Evolutionary conservation across 139 green algal genomes (phyloP), one percentile per base, ranked within the genome.

Genomic region (Picochlorum sp.): DNA sequence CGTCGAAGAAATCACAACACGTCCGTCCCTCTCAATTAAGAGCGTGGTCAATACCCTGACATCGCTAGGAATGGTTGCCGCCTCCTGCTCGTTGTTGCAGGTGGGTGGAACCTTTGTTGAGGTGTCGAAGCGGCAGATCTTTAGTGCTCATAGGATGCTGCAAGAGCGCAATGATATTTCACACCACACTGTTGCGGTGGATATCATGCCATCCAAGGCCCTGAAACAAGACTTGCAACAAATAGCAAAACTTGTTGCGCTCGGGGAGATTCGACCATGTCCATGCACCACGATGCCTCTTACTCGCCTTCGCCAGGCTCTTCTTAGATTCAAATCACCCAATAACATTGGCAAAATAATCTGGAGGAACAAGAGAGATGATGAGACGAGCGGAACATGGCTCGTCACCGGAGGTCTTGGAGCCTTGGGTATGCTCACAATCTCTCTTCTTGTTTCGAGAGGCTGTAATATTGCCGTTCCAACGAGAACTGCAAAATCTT

Each of bases 71-170:
- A 89, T 95, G 81, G 80, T 95, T 45, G 74, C 76, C 9, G 85
- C 77, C 23, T 85, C 74, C 2, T 60, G 92, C 47, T 69, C 82
- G 15, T 41, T 57, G 8, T 58, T 93, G 31, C 58, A 49, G 30
- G 26, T 20, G 5, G 81, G 81, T 45, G 88, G 81, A 1, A 44
- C 68, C 0, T 73, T 90, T 54, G 74, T 89, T 37, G 88, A 95
- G 71, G 89, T 95, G 51, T 81, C 79, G 69, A 95, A 95, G 82
- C 71, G 86, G 24, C 86, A 90, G 74, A 88, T 95, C 49, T 94
- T 82, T 80, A 78, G 62, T 23, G 49, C 70, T 1, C 61, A 61
- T 3, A 68, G 82, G 8, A 65, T 86, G 7, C 49, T 60, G 13
- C 70, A 82, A 57, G 82, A 94, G 66, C 83, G 88, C 0, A 81